Conservation (phyloP, 2,329 filamentous ascomycete genomes). For the Biscogniauxia mediterranea region DNA sequence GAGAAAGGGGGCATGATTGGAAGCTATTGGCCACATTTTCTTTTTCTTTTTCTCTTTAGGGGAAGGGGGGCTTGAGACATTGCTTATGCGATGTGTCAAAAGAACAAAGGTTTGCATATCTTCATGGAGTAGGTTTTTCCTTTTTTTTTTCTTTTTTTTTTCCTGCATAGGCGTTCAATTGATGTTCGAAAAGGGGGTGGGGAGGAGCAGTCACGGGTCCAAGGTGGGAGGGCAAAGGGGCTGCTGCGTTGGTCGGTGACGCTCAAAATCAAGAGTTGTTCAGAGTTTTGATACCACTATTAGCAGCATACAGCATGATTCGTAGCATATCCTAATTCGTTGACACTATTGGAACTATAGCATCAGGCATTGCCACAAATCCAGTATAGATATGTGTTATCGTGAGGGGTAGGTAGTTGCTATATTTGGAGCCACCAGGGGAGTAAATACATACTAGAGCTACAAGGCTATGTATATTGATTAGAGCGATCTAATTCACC, state of each 20-base stretch:
- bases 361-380: background rate
- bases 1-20: too few relatives aligned
- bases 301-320: background rate
- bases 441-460: too few relatives aligned
- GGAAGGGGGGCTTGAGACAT: too few relatives aligned
- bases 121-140: background rate
- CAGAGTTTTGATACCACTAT: background rate
- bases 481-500: background rate
- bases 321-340: background rate
- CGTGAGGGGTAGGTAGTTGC: background rate
- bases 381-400: background rate
- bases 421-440: too few relatives aligned
- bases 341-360: background rate
- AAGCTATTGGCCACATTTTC: too few relatives aligned
- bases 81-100: background rate
- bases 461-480: background rate
- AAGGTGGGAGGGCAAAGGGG: background rate
- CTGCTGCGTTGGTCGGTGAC: background rate
- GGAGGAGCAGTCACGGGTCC: background rate
- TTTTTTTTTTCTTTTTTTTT: background rate
- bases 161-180: background rate
- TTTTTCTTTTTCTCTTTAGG: too few relatives aligned
- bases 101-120: background rate
- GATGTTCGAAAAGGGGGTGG: background rate
- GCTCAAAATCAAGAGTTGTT: background rate